phyloP scores from a whole-genome alignment of 371 early-diverging fungal genomes.

The Apophysomyces elegans region DNA sequence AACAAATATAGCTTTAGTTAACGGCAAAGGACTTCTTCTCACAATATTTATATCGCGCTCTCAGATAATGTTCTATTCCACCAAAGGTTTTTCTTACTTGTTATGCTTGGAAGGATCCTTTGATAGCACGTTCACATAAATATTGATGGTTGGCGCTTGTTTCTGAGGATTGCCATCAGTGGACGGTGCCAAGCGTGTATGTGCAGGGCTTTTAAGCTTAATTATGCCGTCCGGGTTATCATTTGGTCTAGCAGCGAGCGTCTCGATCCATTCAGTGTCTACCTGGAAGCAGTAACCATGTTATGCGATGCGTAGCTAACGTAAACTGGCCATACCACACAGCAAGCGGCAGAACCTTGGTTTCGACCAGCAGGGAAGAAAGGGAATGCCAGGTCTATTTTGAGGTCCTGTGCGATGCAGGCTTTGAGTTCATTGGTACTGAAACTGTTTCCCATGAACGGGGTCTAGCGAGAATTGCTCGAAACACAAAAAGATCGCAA shows the following conservation, averaged over 20 bases:
- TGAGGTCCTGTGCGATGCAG: conserved; percentile 55
- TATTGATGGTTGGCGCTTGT: conserved; percentile 51
- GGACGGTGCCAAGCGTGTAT: conserved; percentile 14
- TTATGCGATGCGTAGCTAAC: conserved; percentile 8
- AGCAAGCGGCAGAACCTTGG: conserved; percentile 62
- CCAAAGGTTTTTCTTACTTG: conserved; percentile 18
- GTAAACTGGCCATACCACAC: conserved; percentile 51
- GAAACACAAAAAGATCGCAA: conserved; percentile 4
- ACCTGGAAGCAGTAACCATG: conserved; percentile 27
- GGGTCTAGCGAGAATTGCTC: background rate
- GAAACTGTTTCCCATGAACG: conserved; percentile 42
- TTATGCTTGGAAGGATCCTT: conserved; percentile 28
- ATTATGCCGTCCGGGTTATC: conserved; percentile 11
- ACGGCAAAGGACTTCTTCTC: background rate
- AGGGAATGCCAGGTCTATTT: conserved; percentile 66
- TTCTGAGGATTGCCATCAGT: conserved; percentile 32
- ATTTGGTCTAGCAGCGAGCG: conserved; percentile 15
- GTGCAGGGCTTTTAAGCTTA: conserved; percentile 29
- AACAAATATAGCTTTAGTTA: conserved; percentile 1
- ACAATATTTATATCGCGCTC: background rate
- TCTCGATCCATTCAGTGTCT: conserved; percentile 51
- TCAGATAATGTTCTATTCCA: background rate
- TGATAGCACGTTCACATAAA: conserved; percentile 42
- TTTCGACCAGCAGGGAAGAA: conserved; percentile 58
- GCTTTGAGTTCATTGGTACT: conserved; percentile 44